Evolutionary conservation across 2,329 filamentous ascomycete genomes (phyloP).

Genomic region (Mycosphaerella sp.): DNA sequence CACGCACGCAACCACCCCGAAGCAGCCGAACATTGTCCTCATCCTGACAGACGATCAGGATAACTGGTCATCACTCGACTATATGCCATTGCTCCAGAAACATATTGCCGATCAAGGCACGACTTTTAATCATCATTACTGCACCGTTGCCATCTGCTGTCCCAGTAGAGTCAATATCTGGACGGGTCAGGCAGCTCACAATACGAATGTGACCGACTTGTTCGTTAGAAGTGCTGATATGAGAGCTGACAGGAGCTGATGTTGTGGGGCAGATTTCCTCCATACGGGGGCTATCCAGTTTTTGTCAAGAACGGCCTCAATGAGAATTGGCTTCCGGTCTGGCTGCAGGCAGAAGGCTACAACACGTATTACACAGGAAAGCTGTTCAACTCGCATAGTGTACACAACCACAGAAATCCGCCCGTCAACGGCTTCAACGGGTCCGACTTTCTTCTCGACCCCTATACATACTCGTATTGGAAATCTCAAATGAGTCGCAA

Average conservation of each 20-base stretch:
- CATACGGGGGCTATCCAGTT: slow-evolving; percentile 60
- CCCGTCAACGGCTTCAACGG: slow-evolving; percentile 53
- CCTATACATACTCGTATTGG: slow-evolving; percentile 61
- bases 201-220: slow-evolving; percentile 61
- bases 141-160: slow-evolving; percentile 60
- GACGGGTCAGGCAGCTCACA: slow-evolving; percentile 61
- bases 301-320: slow-evolving; percentile 59
- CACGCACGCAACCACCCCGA: not conserved
- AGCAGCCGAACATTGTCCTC: slow-evolving; percentile 53
- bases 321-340: slow-evolving; percentile 61
- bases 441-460: slow-evolving; percentile 49
- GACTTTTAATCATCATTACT: slow-evolving; percentile 56
- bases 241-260: not conserved
- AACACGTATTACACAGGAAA: slow-evolving; percentile 65
- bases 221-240: slow-evolving; percentile 1
- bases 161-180: slow-evolving; percentile 58
- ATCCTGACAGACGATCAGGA: slow-evolving; percentile 65
- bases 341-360: slow-evolving; percentile 61
- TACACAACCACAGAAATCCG: slow-evolving; percentile 55
- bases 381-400: slow-evolving; percentile 56
- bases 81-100: slow-evolving; percentile 55
- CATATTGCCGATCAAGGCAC: slow-evolving; percentile 38
- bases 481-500: slow-evolving; percentile 41
- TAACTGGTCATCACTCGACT: slow-evolving; percentile 50
- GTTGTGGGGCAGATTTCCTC: slow-evolving; percentile 31